Percentiles rank a stretch among this genome's conserved stretches.
Evolutionary conservation across 1,284 basidiomycete genomes (phyloP).

Genomic region (Ceratobasidium sp.): DNA sequence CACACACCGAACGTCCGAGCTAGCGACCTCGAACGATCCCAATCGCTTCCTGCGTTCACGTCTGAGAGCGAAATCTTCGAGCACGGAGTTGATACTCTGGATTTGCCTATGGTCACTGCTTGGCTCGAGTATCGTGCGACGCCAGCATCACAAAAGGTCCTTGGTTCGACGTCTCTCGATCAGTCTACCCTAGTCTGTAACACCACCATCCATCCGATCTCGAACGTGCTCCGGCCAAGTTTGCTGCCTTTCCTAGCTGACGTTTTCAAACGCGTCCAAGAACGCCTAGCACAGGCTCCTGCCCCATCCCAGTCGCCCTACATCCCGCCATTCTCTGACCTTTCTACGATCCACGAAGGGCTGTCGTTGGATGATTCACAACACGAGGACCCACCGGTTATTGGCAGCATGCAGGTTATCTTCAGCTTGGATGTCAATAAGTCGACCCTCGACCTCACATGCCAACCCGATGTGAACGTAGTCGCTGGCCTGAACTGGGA

Average conservation of each 20-base stretch:
- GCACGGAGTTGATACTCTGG: constrained; percentile 53
- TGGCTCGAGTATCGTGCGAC: constrained; percentile 83
- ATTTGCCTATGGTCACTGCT: constrained; percentile 80
- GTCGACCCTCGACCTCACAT: constrained; percentile 84
- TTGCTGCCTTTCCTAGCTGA: constrained; percentile 86
- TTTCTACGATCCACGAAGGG: constrained; percentile 49
- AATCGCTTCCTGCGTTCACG: constrained; percentile 3
- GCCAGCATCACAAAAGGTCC: constrained; percentile 56
- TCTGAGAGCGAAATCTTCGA: constrained; percentile 45
- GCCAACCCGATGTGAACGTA: constrained; percentile 89
- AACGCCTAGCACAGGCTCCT: constrained; percentile 63
- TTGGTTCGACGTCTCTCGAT: constrained; percentile 54
- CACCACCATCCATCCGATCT: constrained; percentile 84
- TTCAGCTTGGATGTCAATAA: constrained; percentile 90
- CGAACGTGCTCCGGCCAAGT: constrained; percentile 82
- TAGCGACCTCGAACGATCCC: constrained; percentile 52
- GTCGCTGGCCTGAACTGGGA: constrained; percentile 88
- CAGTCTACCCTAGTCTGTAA: constrained; percentile 76
- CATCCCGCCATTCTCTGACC: constrained; percentile 50
- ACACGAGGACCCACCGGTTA: constrained; percentile 35
- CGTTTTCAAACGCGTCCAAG: constrained; percentile 71
- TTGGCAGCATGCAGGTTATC: constrained; percentile 68
- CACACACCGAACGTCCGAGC: constrained; percentile 59
- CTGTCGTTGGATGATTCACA: constrained; percentile 43
- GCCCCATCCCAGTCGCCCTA: constrained; percentile 48